Percentiles rank a stretch among this genome's conserved stretches.
phyloP scores from a whole-genome alignment of 495 filamentous ascomycete species.

The Schizothecium vesticola region DNA sequence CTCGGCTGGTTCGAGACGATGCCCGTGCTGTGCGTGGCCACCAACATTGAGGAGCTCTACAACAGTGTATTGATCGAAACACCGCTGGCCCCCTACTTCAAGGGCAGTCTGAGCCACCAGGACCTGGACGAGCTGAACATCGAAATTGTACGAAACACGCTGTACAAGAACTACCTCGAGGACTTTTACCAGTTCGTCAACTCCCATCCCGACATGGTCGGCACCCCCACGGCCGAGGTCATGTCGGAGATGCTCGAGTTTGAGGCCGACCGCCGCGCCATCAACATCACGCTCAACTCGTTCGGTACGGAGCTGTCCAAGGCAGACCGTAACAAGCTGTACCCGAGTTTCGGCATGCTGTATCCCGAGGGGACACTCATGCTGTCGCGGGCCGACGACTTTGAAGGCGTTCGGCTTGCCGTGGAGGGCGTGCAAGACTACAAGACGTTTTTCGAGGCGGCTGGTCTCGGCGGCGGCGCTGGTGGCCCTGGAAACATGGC shows the following conservation, averaged over 20 bases:
- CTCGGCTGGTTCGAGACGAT: slow-evolving; percentile 99
- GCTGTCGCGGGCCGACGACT: slow-evolving; percentile 91
- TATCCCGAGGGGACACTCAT: slow-evolving; percentile 93
- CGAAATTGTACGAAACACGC: slow-evolving; percentile 95
- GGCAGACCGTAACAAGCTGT: slow-evolving; percentile 89
- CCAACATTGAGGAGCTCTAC: slow-evolving; percentile 97
- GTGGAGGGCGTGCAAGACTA: slow-evolving; percentile 90
- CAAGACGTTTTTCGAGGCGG: slow-evolving; percentile 89
- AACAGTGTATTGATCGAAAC: slow-evolving; percentile 97
- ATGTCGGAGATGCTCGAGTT: slow-evolving; percentile 95
- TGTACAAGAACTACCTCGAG: slow-evolving; percentile 99
- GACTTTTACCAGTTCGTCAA: slow-evolving; percentile 93
- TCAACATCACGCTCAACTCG: slow-evolving; percentile 99
- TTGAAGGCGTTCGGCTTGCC: slow-evolving; percentile 86
- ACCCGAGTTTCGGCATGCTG: slow-evolving; percentile 82
- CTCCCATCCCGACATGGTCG: slow-evolving; percentile 73
- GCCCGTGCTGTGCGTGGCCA: slow-evolving; percentile 94
- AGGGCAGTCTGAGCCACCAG: slow-evolving; percentile 86
- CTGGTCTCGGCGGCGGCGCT: slow-evolving; percentile 71
- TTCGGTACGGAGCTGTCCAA: slow-evolving; percentile 97
- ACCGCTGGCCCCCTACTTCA: slow-evolving; percentile 93
- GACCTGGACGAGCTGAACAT: slow-evolving; percentile 99
- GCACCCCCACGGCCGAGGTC: slow-evolving; percentile 85
- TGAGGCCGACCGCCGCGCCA: slow-evolving; percentile 90
- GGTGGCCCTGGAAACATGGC: slow-evolving; percentile 77